Evolutionary conservation across 1,284 basidiomycete genomes (phyloP), one percentile per base, ranked within the genome.

Genomic region (Naganishia sp.): DNA sequence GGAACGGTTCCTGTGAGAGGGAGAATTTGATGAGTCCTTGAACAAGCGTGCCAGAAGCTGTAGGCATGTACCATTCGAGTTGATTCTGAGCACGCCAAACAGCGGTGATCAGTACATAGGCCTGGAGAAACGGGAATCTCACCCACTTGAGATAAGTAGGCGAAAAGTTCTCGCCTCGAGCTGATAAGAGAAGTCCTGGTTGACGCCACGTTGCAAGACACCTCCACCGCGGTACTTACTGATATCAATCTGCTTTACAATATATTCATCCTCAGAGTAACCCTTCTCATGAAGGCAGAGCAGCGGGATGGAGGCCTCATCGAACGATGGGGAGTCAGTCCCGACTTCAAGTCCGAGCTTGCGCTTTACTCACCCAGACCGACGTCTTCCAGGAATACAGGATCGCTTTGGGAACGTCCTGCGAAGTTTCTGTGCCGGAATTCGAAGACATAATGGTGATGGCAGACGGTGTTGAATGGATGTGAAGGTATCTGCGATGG

Each of bases 1-100:
- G 92, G 92, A 0, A 94, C 84, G n/a, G 88, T 90, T 15, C 86
- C 90, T 89, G 1, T 18, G 58, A 42, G 6, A 41, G 35, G 7
- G 54, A 67, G 28, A 18, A 10, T 21, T 39, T 35, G 13, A 47
- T 28, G 6, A 57, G 18, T 15, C 42, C 28, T 25, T 53, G n/a
- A 35, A 49, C 15, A 39, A 21, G 54, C 35, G 7, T 39, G 7
- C 49, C n/a, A n/a, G 23, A 45, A 18, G 18, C 23, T 21, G 18
- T 9, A 25, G 45, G 9, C 23, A 41, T 15, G 35, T 64, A 85
- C 89, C 90, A 75, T 89, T 87, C 46, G 86, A 82, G 76, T 90
- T 94, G 76, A 94, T 81, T 60, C 90, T 86, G 66, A 89, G 81
- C 74, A 87, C 13, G 23, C 6, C 7, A 28, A 28, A 18, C 3